A percentile compares a stretch with the other conserved stretches of the same genome.
Evolutionary conservation across 352 stramenopile species (phyloP).

Genomic region (Globisporangium nodosum): DNA sequence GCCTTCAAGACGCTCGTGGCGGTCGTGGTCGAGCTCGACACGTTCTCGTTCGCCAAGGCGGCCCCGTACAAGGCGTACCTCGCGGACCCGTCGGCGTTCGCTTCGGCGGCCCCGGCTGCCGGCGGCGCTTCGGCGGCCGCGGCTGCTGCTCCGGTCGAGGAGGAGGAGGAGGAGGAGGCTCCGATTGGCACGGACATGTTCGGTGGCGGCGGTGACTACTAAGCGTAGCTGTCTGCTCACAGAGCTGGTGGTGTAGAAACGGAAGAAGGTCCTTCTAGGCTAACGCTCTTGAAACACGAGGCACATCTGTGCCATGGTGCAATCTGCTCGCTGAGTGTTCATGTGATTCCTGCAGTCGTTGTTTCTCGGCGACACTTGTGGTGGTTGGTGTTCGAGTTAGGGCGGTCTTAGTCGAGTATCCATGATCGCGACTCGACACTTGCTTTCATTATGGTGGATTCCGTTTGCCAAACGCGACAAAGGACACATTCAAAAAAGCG

Average conservation of each 20-base stretch:
- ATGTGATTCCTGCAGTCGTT: too few species aligned
- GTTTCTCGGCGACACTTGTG: neutral
- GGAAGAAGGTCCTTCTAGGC: constrained; percentile 1
- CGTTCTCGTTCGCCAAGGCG: constrained; percentile 97
- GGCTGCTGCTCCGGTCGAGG: constrained; percentile 55
- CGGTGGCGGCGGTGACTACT: constrained; percentile 68
- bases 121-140: constrained; percentile 60
- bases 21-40: constrained; percentile 93
- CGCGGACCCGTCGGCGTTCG: constrained; percentile 92
- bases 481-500: neutral
- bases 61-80: constrained; percentile 97
- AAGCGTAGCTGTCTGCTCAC: constrained; percentile 19
- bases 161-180: constrained; percentile 76
- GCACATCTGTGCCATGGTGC: constrained; percentile 7
- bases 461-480: too few species aligned
- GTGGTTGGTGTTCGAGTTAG: neutral
- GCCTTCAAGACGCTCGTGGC: constrained; percentile 97
- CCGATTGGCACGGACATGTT: constrained; percentile 88
- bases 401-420: neutral
- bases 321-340: neutral
- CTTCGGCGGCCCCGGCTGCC: constrained; percentile 73
- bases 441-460: neutral
- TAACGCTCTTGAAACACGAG: constrained; percentile 17
- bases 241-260: neutral
- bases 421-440: neutral